Percentiles rank a stretch among this genome's conserved stretches.
Evolutionary conservation across 2,329 filamentous ascomycete species (phyloP).

Genomic region (Madurella fahalii): DNA sequence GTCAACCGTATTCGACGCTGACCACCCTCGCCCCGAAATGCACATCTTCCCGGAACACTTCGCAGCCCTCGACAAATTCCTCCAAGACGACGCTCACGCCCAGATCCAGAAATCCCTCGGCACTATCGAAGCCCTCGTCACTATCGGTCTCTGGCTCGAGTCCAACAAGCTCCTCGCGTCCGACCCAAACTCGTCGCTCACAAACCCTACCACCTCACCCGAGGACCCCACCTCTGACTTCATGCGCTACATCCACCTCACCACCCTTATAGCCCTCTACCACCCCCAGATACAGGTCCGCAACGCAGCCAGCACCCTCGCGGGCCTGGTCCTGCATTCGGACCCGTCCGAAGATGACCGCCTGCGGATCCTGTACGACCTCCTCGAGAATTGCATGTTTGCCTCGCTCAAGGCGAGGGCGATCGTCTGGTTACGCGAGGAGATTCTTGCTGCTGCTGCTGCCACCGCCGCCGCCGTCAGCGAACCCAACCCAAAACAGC

Average conservation of each 20-base stretch:
- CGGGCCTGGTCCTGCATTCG: slow-evolving; percentile 52
- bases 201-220: slow-evolving; percentile 25
- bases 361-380: slow-evolving; percentile 59
- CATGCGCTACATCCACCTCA: slow-evolving; percentile 57
- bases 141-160: slow-evolving; percentile 57
- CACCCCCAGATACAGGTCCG: slow-evolving; percentile 52
- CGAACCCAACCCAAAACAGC: slow-evolving; percentile 23
- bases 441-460: slow-evolving; percentile 42
- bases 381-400: slow-evolving; percentile 63
- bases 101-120: slow-evolving; percentile 49
- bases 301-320: slow-evolving; percentile 51
- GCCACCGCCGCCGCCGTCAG: neutral
- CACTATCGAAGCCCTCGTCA: slow-evolving; percentile 55
- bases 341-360: slow-evolving; percentile 57
- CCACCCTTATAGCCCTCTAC: slow-evolving; percentile 55
- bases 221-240: slow-evolving; percentile 40
- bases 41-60: slow-evolving; percentile 59
- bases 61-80: slow-evolving; percentile 49
- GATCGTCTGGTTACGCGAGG: slow-evolving; percentile 60
- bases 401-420: slow-evolving; percentile 59
- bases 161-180: slow-evolving; percentile 43
- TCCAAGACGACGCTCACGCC: slow-evolving; percentile 46
- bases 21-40: slow-evolving; percentile 50
- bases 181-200: slow-evolving; percentile 28
- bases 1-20: slow-evolving; percentile 55